These are phyloP conservation scores for Penicillium parvum DNA, from an alignment of 495 filamentous ascomycete genomes.

Conservation along the genomic window DNA sequence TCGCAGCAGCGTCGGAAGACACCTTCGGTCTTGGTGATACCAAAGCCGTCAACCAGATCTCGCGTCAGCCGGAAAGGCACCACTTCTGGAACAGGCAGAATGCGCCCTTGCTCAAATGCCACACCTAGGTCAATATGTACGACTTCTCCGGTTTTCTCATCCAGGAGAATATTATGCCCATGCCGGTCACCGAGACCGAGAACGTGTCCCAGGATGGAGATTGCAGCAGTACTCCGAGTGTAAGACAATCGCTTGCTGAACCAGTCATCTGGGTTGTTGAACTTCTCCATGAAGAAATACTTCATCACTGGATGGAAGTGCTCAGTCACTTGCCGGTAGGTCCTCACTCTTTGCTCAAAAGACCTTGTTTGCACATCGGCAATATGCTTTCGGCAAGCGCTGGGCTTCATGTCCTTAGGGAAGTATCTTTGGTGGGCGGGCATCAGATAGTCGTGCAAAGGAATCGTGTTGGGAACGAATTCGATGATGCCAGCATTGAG, in stretches of 20 bases:
- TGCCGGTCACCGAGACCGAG: slow-evolving; percentile 95
- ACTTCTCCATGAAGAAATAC: slow-evolving; percentile 95
- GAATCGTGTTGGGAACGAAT: slow-evolving; percentile 88
- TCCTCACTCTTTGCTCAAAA: slow-evolving; percentile 63
- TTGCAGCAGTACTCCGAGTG: slow-evolving; percentile 85
- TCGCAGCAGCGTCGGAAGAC: slow-evolving; percentile 96
- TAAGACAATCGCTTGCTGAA: slow-evolving; percentile 83
- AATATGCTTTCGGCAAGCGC: slow-evolving; percentile 72
- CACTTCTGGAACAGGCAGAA: slow-evolving; percentile 88
- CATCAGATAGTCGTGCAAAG: slow-evolving; percentile 84
- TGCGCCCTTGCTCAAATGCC: slow-evolving; percentile 90
- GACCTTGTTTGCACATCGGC: slow-evolving; percentile 61
- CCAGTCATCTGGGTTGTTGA: slow-evolving; percentile 93
- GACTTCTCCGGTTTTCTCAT: slow-evolving; percentile 84
- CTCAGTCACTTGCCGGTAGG: slow-evolving; percentile 68
- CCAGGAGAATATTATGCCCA: slow-evolving; percentile 92
- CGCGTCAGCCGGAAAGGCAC: slow-evolving; percentile 94
- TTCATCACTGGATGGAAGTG: slow-evolving; percentile 90
- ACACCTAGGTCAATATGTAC: slow-evolving; percentile 97
- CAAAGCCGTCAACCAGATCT: slow-evolving; percentile 95
- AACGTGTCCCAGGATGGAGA: slow-evolving; percentile 91
- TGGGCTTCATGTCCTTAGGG: slow-evolving; percentile 76
- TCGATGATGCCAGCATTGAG: slow-evolving; percentile 88
- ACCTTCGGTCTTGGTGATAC: slow-evolving; percentile 90
- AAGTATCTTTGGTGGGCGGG: slow-evolving; percentile 84